phyloP scores from a whole-genome alignment of 176 grass and related monocot species.

The Ananas comosus region DNA sequence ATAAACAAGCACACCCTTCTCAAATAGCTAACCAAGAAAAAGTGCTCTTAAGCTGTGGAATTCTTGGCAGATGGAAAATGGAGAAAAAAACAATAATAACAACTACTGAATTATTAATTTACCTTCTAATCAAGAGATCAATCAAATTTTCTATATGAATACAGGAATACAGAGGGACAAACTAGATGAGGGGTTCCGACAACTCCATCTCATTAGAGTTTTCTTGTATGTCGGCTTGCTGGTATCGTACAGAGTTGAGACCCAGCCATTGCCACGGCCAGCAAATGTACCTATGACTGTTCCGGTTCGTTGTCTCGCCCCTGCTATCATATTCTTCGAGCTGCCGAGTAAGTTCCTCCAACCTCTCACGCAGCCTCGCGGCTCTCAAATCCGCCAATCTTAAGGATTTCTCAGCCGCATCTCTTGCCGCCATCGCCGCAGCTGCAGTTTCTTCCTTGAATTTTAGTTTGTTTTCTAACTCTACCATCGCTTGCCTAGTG shows the following conservation, averaged over 20 bases:
- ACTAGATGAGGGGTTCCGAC: conserved; percentile 74
- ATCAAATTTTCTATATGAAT: not conserved
- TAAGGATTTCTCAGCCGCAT: conserved; percentile 82
- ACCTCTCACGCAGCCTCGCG: conserved; percentile 53
- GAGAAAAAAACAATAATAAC: too few relatives aligned
- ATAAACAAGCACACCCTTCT: too few relatives aligned
- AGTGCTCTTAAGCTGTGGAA: too few relatives aligned
- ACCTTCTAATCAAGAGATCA: not conserved
- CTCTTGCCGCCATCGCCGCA: conserved; percentile 72
- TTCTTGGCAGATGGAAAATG: too few relatives aligned
- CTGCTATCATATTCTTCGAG: conserved; percentile 56
- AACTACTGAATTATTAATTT: not conserved
- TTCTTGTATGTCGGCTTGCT: conserved; percentile 25
- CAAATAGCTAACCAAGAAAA: too few relatives aligned
- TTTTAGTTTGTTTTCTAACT: conserved; percentile 88
- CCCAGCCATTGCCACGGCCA: conserved; percentile 99
- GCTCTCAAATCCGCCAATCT: conserved; percentile 63
- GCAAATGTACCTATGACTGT: conserved; percentile 64
- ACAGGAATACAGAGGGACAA: conserved; percentile 6
- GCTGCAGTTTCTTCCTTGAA: conserved; percentile 89
- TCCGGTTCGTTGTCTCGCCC: conserved; percentile 18
- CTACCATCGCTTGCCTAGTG: conserved; percentile 49
- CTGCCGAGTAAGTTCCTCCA: conserved; percentile 79
- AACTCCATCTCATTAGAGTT: conserved; percentile 84
- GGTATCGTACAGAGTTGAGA: conserved; percentile 56